Evolutionary conservation across 352 stramenopile species (phyloP).

Genomic region (Phytophthora chlamydospora): DNA sequence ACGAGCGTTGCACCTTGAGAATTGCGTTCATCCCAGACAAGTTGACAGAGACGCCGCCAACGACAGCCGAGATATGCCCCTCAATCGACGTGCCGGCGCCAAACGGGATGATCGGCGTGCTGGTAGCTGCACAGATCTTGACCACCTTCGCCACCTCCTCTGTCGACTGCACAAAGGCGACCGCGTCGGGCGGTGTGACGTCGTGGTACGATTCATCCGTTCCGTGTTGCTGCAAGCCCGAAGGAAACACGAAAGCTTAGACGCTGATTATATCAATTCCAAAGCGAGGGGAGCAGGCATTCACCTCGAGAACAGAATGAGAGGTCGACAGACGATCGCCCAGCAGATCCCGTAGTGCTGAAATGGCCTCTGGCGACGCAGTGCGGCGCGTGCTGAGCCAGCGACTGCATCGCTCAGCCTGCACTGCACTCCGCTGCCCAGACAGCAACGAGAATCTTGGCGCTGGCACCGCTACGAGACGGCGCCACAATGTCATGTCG

Average conservation of each 20-base stretch:
- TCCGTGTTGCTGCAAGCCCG: constrained; percentile 80
- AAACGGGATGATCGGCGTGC: constrained; percentile 94
- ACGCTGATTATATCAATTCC: not conserved
- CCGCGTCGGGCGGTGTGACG: constrained; percentile 75
- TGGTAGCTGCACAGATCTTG: constrained; percentile 74
- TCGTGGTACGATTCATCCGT: constrained; percentile 91
- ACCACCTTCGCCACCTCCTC: constrained; percentile 90
- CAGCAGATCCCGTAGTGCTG: constrained; percentile 55
- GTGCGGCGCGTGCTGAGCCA: constrained; percentile 34
- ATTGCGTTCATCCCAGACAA: constrained; percentile 78
- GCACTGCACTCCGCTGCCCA: constrained; percentile 1
- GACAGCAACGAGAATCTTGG: not conserved
- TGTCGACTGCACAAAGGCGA: constrained; percentile 82
- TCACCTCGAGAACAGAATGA: constrained; percentile 48
- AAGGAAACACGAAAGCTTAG: not conserved
- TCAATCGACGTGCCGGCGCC: constrained; percentile 92
- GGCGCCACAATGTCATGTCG: constrained; percentile 19
- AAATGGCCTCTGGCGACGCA: constrained; percentile 45
- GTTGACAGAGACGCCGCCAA: constrained; percentile 90
- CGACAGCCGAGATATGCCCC: constrained; percentile 91
- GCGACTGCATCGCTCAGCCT: not conserved
- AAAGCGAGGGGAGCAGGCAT: not conserved
- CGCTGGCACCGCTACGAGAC: not conserved
- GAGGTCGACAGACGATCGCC: constrained; percentile 68
- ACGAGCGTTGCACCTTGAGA: constrained; percentile 34